These are phyloP conservation scores for Trebouxia sp. DNA, from an alignment of 139 green algal species.

Conservation along the genomic window DNA sequence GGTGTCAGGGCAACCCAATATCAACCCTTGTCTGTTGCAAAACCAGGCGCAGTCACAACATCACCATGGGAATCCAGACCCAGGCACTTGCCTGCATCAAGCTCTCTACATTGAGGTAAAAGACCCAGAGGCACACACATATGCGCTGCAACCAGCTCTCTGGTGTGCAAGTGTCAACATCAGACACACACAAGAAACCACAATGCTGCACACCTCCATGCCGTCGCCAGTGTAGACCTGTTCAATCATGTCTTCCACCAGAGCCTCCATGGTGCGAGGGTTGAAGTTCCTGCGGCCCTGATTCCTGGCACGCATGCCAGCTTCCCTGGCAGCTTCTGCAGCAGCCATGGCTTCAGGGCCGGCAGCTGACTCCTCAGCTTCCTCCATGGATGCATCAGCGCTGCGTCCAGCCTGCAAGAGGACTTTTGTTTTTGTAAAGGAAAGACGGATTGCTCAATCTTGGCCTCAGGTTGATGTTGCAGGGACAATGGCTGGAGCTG, in stretches of 20 bases:
- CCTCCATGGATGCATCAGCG: slow-evolving; percentile 27
- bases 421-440: no score
- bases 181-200: background rate
- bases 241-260: slow-evolving; percentile 43
- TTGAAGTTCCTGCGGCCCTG: background rate
- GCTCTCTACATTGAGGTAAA: no score
- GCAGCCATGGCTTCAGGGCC: slow-evolving; percentile 48
- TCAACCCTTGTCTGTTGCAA: no score
- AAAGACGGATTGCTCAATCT: no score
- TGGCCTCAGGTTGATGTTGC: no score
- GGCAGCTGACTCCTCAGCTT: slow-evolving; percentile 32
- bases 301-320: background rate
- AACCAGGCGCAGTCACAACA: no score
- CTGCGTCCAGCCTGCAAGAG: background rate
- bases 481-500: no score
- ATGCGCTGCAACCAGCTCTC: no score
- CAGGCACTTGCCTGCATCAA: no score
- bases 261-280: slow-evolving; percentile 39
- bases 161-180: background rate
- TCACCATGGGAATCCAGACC: no score
- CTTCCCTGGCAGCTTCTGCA: slow-evolving; percentile 27
- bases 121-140: no score
- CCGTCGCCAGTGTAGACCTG: slow-evolving; percentile 38
- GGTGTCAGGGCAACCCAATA: no score
- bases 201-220: slow-evolving; percentile 24